These are phyloP conservation scores for Gentiana straminea DNA, from an alignment of 257 asterid species.

Conservation along the genomic window DNA sequence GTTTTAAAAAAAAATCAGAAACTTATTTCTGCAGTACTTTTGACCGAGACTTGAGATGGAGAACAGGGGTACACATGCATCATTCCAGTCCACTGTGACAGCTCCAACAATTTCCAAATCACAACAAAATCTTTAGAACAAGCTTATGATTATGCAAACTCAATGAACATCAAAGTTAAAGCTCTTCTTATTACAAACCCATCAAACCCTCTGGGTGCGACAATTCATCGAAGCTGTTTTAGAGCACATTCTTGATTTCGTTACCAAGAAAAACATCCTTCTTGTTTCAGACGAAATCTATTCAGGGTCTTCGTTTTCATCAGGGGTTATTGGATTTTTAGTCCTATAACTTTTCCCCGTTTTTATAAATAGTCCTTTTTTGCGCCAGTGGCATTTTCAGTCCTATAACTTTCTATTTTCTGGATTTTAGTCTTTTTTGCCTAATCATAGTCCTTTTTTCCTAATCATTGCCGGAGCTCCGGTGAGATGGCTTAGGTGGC, in stretches of 20 bases:
- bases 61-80: conserved; percentile 35
- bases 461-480: too few relatives aligned
- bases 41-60: conserved; percentile 48
- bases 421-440: too few relatives aligned
- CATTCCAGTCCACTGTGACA: conserved; percentile 32
- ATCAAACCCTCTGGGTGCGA: conserved; percentile 43
- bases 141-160: conserved; percentile 26
- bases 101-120: conserved; percentile 34
- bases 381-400: too few relatives aligned
- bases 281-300: conserved; percentile 44
- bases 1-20: too few relatives aligned
- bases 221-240: conserved; percentile 20
- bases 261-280: conserved; percentile 22
- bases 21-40: conserved; percentile 15
- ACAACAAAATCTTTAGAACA: conserved; percentile 25
- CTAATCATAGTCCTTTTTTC: too few relatives aligned
- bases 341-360: too few relatives aligned
- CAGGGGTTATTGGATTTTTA: conserved; percentile 1
- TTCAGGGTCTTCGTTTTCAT: conserved; percentile 32
- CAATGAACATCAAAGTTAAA: conserved; percentile 24
- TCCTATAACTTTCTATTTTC: too few relatives aligned
- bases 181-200: conserved; percentile 42
- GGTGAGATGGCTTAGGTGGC: too few relatives aligned
- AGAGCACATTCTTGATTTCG: conserved; percentile 27
- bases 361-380: too few relatives aligned